Conservation (phyloP, 805 yeast species). For the Monosporozyma aerobia region DNA sequence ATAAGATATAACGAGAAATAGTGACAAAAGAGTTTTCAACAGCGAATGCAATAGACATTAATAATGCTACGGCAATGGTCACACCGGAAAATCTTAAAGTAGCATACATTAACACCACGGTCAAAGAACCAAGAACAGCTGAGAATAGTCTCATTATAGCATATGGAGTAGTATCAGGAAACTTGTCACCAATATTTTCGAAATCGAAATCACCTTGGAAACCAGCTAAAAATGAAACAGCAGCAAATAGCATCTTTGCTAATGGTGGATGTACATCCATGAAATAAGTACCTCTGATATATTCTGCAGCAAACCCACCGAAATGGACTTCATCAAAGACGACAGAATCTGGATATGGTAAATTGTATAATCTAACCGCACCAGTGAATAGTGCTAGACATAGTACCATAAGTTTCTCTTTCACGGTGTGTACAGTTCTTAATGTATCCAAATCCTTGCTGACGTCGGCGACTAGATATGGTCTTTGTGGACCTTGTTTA, state of each 20-base stretch:
- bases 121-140: constrained; percentile 58
- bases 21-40: constrained; percentile 63
- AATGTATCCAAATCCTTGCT: constrained; percentile 31
- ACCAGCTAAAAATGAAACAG: constrained; percentile 57
- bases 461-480: constrained; percentile 46
- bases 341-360: constrained; percentile 67
- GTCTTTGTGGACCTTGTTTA: constrained; percentile 44
- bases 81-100: constrained; percentile 68
- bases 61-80: constrained; percentile 50
- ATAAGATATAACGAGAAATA: constrained; percentile 62
- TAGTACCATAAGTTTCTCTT: constrained; percentile 36
- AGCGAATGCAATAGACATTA: constrained; percentile 47
- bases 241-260: constrained; percentile 68
- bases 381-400: constrained; percentile 44
- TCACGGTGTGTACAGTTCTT: constrained; percentile 32
- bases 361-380: constrained; percentile 49
- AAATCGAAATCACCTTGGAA: constrained; percentile 64
- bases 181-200: constrained; percentile 53
- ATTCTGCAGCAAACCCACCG: constrained; percentile 91
- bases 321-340: constrained; percentile 93
- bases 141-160: constrained; percentile 61
- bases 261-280: constrained; percentile 78
- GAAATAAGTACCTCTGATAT: constrained; percentile 54
- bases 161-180: constrained; percentile 52
- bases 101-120: constrained; percentile 54